phyloP scores from a whole-genome alignment of 2,329 filamentous ascomycete species.

The Penicillium sp. region DNA sequence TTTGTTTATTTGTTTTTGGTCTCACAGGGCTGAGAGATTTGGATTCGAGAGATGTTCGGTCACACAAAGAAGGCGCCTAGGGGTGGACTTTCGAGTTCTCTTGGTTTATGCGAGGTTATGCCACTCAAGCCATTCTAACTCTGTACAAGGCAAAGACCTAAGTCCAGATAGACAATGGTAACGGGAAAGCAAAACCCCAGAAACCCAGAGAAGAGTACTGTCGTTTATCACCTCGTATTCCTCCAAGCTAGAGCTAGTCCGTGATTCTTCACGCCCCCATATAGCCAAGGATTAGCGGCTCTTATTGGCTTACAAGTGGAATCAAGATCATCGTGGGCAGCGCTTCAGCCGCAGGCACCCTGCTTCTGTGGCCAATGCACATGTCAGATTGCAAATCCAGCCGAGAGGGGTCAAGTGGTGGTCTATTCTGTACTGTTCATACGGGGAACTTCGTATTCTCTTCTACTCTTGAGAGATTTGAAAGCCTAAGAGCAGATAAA shows the following conservation, averaged over 20 bases:
- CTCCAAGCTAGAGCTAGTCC: not conserved
- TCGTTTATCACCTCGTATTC: not conserved
- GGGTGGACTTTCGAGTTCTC: not conserved
- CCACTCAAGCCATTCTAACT: not conserved
- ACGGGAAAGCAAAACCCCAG: not conserved
- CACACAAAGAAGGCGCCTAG: not conserved
- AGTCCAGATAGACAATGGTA: not conserved
- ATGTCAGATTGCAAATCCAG: not conserved
- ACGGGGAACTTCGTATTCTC: not conserved
- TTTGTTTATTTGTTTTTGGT: not conserved
- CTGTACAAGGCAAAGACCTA: not conserved
- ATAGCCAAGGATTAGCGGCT: conserved; percentile 2
- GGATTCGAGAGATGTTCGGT: not conserved
- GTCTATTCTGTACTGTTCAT: not conserved
- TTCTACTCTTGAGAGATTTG: not conserved
- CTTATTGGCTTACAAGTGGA: conserved; percentile 4
- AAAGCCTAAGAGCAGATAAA: not conserved
- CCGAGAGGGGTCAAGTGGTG: not conserved
- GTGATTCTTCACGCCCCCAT: not conserved
- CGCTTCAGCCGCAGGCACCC: conserved; percentile 1
- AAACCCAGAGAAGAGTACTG: not conserved
- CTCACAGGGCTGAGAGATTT: not conserved
- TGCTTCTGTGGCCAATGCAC: not conserved
- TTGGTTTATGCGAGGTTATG: not conserved
- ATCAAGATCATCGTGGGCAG: not conserved